Evolutionary conservation across 2,329 filamentous ascomycete species (phyloP).

Genomic region (Neofusicoccum kwambonambiense): DNA sequence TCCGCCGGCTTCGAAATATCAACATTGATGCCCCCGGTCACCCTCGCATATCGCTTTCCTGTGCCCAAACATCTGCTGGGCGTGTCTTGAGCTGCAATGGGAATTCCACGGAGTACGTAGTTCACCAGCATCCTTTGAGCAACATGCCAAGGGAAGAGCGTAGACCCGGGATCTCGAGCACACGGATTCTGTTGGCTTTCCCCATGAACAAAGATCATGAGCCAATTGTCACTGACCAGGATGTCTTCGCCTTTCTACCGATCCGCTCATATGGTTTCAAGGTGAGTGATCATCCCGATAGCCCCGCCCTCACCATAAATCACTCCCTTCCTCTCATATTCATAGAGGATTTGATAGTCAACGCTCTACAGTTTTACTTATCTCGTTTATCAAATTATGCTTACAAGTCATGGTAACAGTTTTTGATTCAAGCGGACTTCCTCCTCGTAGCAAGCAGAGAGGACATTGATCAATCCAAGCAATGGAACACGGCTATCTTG

Average conservation of each 20-base stretch:
- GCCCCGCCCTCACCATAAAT: no score
- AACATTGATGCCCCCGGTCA: background rate
- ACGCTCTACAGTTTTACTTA: no score
- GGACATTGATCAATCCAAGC: background rate
- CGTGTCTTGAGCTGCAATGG: no score
- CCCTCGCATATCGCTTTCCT: background rate
- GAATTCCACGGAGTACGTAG: no score
- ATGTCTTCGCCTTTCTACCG: background rate
- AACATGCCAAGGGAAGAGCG: no score
- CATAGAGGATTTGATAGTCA: no score
- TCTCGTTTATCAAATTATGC: no score
- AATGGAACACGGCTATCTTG: background rate
- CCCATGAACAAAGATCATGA: background rate
- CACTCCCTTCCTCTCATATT: no score
- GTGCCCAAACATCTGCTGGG: no score
- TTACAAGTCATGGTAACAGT: background rate
- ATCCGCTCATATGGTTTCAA: background rate
- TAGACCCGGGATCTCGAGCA: background rate
- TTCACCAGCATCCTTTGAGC: no score
- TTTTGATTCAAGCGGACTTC: background rate
- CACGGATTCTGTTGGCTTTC: background rate
- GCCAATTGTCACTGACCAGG: background rate
- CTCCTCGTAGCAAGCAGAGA: background rate
- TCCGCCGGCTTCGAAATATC: background rate
- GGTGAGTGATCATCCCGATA: background rate